These are phyloP conservation scores for Glycyrrhiza uralensis DNA, from an alignment of 306 rosid species.

Conservation along the genomic window DNA sequence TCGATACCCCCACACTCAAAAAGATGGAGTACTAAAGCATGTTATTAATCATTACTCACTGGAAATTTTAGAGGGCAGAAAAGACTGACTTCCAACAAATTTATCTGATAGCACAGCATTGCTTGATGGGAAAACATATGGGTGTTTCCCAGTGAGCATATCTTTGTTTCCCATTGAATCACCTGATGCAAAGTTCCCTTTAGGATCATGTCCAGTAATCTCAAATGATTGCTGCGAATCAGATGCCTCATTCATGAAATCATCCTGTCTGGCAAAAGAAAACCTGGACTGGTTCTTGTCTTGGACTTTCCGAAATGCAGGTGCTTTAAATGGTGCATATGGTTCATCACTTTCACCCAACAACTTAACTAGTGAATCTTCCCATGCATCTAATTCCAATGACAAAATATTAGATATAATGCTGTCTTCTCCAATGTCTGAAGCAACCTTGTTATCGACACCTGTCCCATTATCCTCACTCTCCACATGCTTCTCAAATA, in stretches of 20 bases:
- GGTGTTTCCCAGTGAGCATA: constrained; percentile 19
- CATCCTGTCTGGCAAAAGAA: constrained; percentile 50
- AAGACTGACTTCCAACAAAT: constrained; percentile 32
- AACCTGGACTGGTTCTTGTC: constrained; percentile 51
- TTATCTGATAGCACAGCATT: constrained; percentile 20
- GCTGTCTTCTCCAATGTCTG: constrained; percentile 48
- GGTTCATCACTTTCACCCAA: constrained; percentile 41
- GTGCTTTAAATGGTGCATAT: constrained; percentile 30
- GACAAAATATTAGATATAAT: constrained; percentile 51
- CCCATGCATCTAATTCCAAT: constrained; percentile 47
- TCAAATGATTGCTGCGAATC: constrained; percentile 28
- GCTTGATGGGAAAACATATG: constrained; percentile 17
- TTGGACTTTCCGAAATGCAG: constrained; percentile 31
- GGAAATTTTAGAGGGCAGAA: constrained; percentile 19
- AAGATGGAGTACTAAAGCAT: not conserved
- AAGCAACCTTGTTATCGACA: constrained; percentile 24
- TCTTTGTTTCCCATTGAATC: constrained; percentile 27
- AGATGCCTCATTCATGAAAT: constrained; percentile 24
- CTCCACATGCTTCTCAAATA: constrained; percentile 24
- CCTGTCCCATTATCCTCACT: constrained; percentile 15
- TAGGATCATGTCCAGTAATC: constrained; percentile 5
- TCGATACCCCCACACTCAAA: not conserved
- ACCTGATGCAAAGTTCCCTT: constrained; percentile 15
- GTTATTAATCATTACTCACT: constrained; percentile 30
- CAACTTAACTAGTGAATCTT: constrained; percentile 44